Base-by-base conservation (phyloP, 2,329 filamentous ascomycete species). In the Xylariales sp. region DNA sequence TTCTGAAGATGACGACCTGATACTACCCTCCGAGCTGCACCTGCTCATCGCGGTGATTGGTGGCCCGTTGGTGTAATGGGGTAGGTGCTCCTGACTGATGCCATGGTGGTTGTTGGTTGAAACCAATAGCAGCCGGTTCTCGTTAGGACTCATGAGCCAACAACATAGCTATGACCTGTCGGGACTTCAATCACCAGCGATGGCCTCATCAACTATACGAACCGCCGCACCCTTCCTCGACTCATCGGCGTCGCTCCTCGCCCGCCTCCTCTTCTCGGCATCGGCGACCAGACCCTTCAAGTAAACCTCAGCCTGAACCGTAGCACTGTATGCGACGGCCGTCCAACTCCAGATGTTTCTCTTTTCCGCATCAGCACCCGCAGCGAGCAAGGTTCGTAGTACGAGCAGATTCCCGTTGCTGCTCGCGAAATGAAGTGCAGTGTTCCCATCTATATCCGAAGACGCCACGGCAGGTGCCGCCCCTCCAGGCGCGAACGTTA, bases 381-480 rank as follows among this genome's bases (percentile, higher is more conserved):
- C 86, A 3, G 84, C 81, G 10, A 95, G 71, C 40, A 95, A 69
- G 25, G 88, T 84, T 31, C 88, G 73, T 41, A 94, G 65, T 1
- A 87, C 84, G 40, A 89, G 79, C 33, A 94, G 63, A 51, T 91
- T 85, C 1, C 88, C 88, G 54, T 86, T 86, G 33, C 84, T 84
- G 54, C 82, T 88, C 10, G 89, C 89, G 65, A 93, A 89, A 64
- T 95, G 88, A 31, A 95, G 69, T 0, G 88, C 86, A 3, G 88
- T 94, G 58, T 94, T 93, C n/a, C 88, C 88, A 44, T 84, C 76
- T 1, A 72, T 55, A 55, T 95, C 88, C 4, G 72, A 69, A 21
- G 73, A 68, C 33, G 70, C 69, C 5, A 86, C 72, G 3, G 76
- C 74, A 1, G 67, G 66, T 16, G 62, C 60, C 0, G 75, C 67